Base-by-base conservation (phyloP, 768 basidiomycete genomes). In the Xerocomus brunneocitrinus region DNA sequence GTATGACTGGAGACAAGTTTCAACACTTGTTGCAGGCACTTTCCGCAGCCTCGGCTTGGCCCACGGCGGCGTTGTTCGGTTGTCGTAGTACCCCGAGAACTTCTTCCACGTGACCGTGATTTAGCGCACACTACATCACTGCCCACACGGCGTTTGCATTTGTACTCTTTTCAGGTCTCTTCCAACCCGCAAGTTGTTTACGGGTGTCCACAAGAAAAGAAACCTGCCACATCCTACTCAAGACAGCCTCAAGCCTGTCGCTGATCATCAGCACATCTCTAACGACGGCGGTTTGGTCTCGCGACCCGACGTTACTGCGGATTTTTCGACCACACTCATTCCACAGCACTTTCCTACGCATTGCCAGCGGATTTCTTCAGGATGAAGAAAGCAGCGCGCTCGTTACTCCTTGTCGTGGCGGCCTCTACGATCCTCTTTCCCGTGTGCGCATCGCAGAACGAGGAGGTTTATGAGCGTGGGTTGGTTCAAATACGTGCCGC, bases 401-500 rank as follows among this genome's bases (percentile, higher is more conserved):
- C 61, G 36, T 58, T 74, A 30, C 47, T 71, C 28, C 46, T 75
- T 24, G 60, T 67, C 30, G 45, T 62, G 34, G 51, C 63, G 6
- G 59, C 66, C 25, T 65, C 65, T 31, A 64, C 61, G 40, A 36
- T 67, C 38, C 52, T 71, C 14, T 55, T 67, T 48, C 66, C 62
- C 35, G 57, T 59, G 14, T 49, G 62, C 43, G 64, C 58, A 41
- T 68, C 57, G 52, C 66, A 35, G 25, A 43, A 59, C 28, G 55
- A 62, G 34, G 55, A 59, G 35, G 55, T 66, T 30, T 47, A 55
- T 43, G 53, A 47, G 28, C 60, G 42, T 34, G 41, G 25, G 12
- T 55, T 39, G 25, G 22, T 56, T 46, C 60, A 64, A 58, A 51
- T 63, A 47, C 63, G 60, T 45, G 61, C 24, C 16, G 8, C 34